Evolutionary conservation across 139 green algal genomes (phyloP).

Genomic region (Chlamydomonas sp.): DNA sequence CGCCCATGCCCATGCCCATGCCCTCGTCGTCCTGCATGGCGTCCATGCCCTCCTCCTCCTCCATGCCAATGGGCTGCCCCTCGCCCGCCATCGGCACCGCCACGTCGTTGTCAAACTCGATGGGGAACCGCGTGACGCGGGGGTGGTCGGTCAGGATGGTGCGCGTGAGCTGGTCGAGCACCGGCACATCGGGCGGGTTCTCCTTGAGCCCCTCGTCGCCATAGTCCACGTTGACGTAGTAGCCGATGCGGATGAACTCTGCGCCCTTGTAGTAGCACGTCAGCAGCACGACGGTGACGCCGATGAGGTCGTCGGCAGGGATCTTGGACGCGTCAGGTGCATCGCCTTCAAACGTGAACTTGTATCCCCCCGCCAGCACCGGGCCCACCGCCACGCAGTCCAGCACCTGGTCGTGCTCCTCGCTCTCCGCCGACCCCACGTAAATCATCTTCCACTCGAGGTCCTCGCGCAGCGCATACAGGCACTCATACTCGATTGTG

Average conservation of each 20-base stretch:
- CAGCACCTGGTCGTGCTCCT: constrained; percentile 90
- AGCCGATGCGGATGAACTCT: constrained; percentile 87
- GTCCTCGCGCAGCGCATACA: constrained; percentile 69
- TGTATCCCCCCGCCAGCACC: constrained; percentile 77
- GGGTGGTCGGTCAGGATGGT: constrained; percentile 87
- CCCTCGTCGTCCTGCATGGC: too few species aligned
- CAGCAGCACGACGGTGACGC: constrained; percentile 90
- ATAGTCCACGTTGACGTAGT: constrained; percentile 97
- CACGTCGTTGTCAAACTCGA: constrained; percentile 23
- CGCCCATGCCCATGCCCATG: too few species aligned
- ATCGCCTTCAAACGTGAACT: constrained; percentile 84
- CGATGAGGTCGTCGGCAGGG: constrained; percentile 68
- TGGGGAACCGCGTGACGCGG: constrained; percentile 32
- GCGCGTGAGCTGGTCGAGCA: constrained; percentile 62
- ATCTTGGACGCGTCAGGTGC: constrained; percentile 75
- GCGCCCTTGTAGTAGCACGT: constrained; percentile 86
- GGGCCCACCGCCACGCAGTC: constrained; percentile 89
- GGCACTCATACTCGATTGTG: constrained; percentile 94
- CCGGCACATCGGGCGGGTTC: constrained; percentile 62
- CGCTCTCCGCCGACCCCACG: constrained; percentile 86
- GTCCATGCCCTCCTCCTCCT: too few species aligned
- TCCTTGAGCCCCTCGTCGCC: constrained; percentile 75
- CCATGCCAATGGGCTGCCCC: too few species aligned
- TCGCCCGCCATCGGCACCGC: background rate
- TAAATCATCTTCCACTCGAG: constrained; percentile 95